Evolutionary conservation across 2,329 filamentous ascomycete species (phyloP).

Genomic region (Acephala macrosclerotiorum): DNA sequence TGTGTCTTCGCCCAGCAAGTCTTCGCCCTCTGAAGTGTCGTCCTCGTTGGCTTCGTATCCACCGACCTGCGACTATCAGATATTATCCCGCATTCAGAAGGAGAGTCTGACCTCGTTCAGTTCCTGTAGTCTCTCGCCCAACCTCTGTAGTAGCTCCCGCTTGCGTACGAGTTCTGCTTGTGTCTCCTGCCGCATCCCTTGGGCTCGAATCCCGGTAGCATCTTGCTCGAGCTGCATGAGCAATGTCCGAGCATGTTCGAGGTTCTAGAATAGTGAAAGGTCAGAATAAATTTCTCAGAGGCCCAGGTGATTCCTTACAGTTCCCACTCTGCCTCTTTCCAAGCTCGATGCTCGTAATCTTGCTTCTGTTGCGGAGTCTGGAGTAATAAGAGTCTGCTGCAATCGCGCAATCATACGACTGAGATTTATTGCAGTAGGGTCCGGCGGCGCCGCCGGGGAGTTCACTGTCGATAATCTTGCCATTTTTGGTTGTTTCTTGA

Average conservation of each 20-base stretch:
- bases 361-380: conserved; percentile 64
- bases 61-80: conserved; percentile 28
- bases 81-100: conserved; percentile 7
- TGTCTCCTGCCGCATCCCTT: conserved; percentile 63
- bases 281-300: neutral
- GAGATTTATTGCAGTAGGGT: conserved; percentile 53
- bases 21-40: conserved; percentile 59
- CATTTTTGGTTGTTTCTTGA: conserved; percentile 29
- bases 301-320: conserved; percentile 48
- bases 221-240: conserved; percentile 77
- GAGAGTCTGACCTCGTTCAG: conserved; percentile 62
- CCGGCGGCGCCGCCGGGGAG: conserved; percentile 19
- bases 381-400: conserved; percentile 69
- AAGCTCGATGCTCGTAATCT: conserved; percentile 67
- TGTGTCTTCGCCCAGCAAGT: conserved; percentile 62
- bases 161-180: conserved; percentile 71
- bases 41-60: conserved; percentile 36
- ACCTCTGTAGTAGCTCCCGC: conserved; percentile 69
- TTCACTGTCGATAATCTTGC: conserved; percentile 36
- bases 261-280: conserved; percentile 57
- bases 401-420: conserved; percentile 70
- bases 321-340: conserved; percentile 66
- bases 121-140: conserved; percentile 72
- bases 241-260: conserved; percentile 73
- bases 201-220: conserved; percentile 63